These are phyloP conservation scores for Fragilaria crotonensis DNA, from an alignment of 108 stramenopile genomes.

Conservation along the genomic window DNA sequence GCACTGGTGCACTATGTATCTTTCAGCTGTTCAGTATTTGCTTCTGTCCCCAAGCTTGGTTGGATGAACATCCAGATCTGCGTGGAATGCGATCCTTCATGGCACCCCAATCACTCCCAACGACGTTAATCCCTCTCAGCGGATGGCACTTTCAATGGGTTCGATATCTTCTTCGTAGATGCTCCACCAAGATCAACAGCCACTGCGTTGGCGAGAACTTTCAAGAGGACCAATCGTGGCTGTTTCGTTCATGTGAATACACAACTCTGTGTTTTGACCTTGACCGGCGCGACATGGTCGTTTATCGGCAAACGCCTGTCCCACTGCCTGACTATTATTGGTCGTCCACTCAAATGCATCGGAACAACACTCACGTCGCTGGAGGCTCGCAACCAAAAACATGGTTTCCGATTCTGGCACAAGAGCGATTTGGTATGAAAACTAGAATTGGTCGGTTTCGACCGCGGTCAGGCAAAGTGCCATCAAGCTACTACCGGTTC, in stretches of 20 bases:
- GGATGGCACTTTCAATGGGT: constrained; percentile 31
- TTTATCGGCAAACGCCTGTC: constrained; percentile 6
- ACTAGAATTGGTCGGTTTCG: constrained; percentile 3
- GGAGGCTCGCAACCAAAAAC: constrained; percentile 46
- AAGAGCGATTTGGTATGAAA: background rate
- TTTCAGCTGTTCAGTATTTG: too few species aligned
- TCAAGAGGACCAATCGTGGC: background rate
- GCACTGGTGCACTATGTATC: too few species aligned
- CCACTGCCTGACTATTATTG: background rate
- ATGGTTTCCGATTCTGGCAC: constrained; percentile 24
- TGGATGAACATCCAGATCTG: too few species aligned
- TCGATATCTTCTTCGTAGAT: constrained; percentile 14
- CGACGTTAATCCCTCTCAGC: too few species aligned
- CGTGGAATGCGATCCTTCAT: too few species aligned
- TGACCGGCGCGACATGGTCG: background rate
- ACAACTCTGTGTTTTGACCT: background rate
- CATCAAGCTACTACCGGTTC: constrained; percentile 28
- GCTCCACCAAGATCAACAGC: background rate
- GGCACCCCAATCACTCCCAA: too few species aligned
- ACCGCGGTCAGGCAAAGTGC: background rate
- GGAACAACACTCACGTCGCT: constrained; percentile 20
- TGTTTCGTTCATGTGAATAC: background rate
- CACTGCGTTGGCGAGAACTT: constrained; percentile 9
- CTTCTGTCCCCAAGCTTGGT: too few species aligned
- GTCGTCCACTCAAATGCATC: constrained; percentile 2